These are phyloP conservation scores for Fraxinus americana DNA, from an alignment of 257 asterid species.

Conservation along the genomic window DNA sequence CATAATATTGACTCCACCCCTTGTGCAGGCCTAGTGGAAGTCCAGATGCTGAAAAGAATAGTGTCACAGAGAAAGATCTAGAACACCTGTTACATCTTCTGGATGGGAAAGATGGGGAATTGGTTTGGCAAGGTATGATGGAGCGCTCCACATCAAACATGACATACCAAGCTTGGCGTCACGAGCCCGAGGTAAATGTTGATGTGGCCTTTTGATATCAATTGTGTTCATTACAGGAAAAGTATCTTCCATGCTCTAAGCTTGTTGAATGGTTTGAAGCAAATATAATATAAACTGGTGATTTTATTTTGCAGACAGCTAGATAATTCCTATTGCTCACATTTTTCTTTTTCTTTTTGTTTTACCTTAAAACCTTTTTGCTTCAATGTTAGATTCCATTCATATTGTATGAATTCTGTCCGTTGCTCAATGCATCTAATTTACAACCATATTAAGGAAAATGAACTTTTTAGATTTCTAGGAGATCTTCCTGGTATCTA, in stretches of 20 bases:
- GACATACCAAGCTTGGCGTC: constrained; percentile 95
- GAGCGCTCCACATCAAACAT: constrained; percentile 79
- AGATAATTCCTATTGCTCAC: background rate
- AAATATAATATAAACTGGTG: background rate
- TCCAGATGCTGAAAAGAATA: constrained; percentile 47
- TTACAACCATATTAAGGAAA: constrained; percentile 4
- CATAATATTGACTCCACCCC: constrained; percentile 10
- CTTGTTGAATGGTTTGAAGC: background rate
- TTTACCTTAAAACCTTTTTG: background rate
- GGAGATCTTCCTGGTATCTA: constrained; percentile 9
- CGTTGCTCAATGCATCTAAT: background rate
- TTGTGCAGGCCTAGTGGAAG: constrained; percentile 48
- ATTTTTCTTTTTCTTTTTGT: background rate
- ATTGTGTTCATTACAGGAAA: background rate
- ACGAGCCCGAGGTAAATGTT: constrained; percentile 74
- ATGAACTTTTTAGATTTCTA: background rate
- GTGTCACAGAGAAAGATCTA: constrained; percentile 66
- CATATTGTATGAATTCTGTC: background rate
- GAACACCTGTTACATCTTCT: constrained; percentile 68
- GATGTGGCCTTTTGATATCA: background rate
- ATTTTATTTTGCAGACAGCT: background rate
- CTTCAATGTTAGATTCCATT: background rate
- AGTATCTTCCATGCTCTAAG: background rate
- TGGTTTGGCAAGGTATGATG: constrained; percentile 94
- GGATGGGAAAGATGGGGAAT: constrained; percentile 68